A percentile compares a stretch with the other conserved stretches of the same genome.
phyloP scores from a whole-genome alignment of 208 protist genomes.

The Trypanosoma mega region DNA sequence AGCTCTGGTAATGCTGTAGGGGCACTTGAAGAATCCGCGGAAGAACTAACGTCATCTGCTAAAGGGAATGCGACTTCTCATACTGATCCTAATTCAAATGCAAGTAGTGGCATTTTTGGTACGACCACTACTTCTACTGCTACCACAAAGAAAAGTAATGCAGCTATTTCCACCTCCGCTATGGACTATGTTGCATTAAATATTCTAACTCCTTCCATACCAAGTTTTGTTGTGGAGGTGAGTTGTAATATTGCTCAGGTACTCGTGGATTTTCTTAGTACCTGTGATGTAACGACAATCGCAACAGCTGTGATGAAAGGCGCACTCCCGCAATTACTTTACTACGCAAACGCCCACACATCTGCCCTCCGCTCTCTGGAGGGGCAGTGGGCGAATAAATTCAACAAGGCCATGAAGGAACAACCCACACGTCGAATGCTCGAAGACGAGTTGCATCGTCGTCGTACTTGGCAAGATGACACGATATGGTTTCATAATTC shows the following conservation, averaged over 20 bases:
- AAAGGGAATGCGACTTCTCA: neutral
- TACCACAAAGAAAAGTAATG: conserved; percentile 1
- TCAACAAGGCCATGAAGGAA: neutral
- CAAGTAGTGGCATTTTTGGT: conserved; percentile 1
- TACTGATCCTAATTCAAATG: neutral
- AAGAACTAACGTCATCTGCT: neutral
- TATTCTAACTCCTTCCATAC: too few species aligned
- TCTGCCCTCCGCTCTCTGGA: conserved; percentile 30
- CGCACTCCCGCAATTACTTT: conserved; percentile 41
- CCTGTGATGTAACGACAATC: conserved; percentile 38
- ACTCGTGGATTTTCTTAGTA: conserved; percentile 52
- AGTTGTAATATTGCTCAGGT: conserved; percentile 54
- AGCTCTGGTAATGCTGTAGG: conserved; percentile 4
- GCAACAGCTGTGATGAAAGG: conserved; percentile 53
- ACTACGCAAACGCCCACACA: conserved; percentile 43
- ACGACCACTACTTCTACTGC: neutral
- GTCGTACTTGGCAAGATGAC: conserved; percentile 9
- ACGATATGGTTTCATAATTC: conserved; percentile 23
- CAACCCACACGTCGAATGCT: neutral
- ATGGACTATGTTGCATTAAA: neutral
- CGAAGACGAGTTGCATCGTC: conserved; percentile 13
- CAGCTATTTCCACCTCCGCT: neutral
- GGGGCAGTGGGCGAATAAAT: neutral
- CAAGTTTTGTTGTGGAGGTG: too few species aligned
- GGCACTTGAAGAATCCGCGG: neutral